These are phyloP conservation scores for Prosopis cineraria DNA, from an alignment of 306 rosid species.

Conservation along the genomic window DNA sequence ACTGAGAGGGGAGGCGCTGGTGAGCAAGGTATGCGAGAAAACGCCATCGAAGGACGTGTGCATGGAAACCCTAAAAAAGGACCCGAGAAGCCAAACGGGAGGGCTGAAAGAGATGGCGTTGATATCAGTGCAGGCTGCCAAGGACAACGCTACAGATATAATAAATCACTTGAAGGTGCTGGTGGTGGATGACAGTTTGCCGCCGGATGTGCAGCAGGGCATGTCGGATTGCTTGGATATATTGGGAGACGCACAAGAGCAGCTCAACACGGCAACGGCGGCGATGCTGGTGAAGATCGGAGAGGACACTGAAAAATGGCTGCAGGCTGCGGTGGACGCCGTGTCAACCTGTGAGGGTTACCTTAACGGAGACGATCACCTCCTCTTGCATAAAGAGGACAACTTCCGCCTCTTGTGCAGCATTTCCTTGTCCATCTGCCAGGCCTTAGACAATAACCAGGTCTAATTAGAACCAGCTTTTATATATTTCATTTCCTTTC, in stretches of 20 bases:
- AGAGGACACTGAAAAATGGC: slow-evolving; percentile 22
- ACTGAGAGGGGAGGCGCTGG: neutral
- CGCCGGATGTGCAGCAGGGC: slow-evolving; percentile 31
- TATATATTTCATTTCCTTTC: neutral
- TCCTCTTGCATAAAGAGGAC: slow-evolving; percentile 2
- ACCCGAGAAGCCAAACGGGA: neutral
- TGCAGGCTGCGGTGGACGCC: slow-evolving; percentile 42
- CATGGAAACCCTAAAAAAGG: neutral
- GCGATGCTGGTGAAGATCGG: neutral
- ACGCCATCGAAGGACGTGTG: slow-evolving; percentile 11
- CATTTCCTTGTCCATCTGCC: slow-evolving; percentile 28
- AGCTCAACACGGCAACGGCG: slow-evolving; percentile 36
- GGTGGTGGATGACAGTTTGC: neutral
- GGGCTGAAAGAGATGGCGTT: slow-evolving; percentile 21
- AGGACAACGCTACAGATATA: slow-evolving; percentile 13
- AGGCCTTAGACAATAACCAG: neutral
- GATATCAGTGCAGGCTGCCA: slow-evolving; percentile 12
- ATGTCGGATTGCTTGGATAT: slow-evolving; percentile 40
- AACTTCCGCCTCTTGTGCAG: slow-evolving; percentile 29
- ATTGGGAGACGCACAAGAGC: slow-evolving; percentile 30
- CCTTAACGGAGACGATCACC: slow-evolving; percentile 25
- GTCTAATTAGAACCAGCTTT: neutral
- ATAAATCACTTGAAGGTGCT: neutral
- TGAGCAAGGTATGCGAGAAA: slow-evolving; percentile 4
- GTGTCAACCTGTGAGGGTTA: slow-evolving; percentile 33